Evolutionary conservation across 768 basidiomycete species (phyloP), one percentile per base, ranked within the genome.

Genomic region (Leccinum longicurvipes): DNA sequence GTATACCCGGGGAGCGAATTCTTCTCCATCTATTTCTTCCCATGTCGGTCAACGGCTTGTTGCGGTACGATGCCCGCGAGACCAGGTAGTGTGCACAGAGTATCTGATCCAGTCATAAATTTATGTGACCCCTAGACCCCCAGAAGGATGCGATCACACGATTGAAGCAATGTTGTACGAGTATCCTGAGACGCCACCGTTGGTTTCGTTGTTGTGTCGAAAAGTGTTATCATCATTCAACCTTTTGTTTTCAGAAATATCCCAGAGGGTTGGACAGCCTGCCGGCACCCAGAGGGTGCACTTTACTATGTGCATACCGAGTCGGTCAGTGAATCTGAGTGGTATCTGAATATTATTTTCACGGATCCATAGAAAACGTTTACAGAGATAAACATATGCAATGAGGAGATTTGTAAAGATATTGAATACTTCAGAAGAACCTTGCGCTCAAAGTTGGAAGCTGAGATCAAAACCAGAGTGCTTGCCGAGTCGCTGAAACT

Each of bases 301-400:
- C 76, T 81, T 45, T 45, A 45, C 44, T 45, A 24, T 54, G 76
- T 75, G 60, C 73, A 84, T 54, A 19, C 54, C 47, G 57, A 70
- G 3, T 76, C 76, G 69, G 84, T 83, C 48, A 9, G 74, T 60
- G 39, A 10, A 31, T 29, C 4, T n/a, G 3, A 31, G 44, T 44
- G 6, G 4, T n/a, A 42, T 28, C 3, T 23, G 4, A 3, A 21
- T 17, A 14, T 57, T n/a, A 3, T 51, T 39, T 17, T 36, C 15
- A 17, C 14, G 6, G 25, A 41, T 24, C 51, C 75, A 72, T 54
- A 83, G 81, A 76, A 72, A 47, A 73, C 81, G 0, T 80, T 79
- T 28, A 84, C 84, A 0, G 85, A 87, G 53, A 76, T 76, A 31
- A 64, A 85, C 57, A 69, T 85, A 11, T 77, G 73, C 34, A 72